Base-by-base conservation (phyloP, 805 yeast species). In the Scheffersomyces stipitis region DNA sequence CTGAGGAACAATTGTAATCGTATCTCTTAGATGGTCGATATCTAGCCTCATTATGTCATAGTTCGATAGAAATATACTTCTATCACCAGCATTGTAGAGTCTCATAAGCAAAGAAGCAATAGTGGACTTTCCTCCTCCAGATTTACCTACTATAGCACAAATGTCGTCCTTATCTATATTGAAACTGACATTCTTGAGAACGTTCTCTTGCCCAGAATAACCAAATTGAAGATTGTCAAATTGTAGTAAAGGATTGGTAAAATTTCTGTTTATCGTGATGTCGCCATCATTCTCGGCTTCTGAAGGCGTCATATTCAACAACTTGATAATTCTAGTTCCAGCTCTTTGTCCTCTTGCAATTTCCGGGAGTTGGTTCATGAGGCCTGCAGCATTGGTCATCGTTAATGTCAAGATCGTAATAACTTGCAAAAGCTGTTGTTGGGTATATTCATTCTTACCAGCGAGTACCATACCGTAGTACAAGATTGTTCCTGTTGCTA, bases 121-220 rank as follows among this genome's bases (percentile, higher is more conserved):
- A 0, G 98, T 88, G 0, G 96, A 84, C 58, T 93, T 93, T 0
- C 99, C 99, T 10, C 83, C 75, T 0, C 99, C 99, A 2, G 97
- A 86, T 24, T 76, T 79, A 0, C 99, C 99, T 3, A 82, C 77
- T 1, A 93, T 58, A 0, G 86, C 93, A 15, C 84, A 66, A 0
- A 76, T 65, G 38, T 78, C 76, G 14, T 77, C 75, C 8, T 62
- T 48, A 0, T 50, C 18, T 2, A 90, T 54, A 0, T 40, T 29
- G 22, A 83, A 61, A 7, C 59, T 56, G 5, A 85, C 47, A 20
- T 70, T 48, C 1, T 63, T 58, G 22, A 83, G 64, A 3, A 75
- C 49, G 4, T 42, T 40, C 2, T 61, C 56, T 1, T 54, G 36
- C 1, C 58, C 40, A 2, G 78, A 71, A 46, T 82, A 83, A 0